Percentiles rank a stretch among this genome's conserved stretches.
phyloP scores from a whole-genome alignment of 257 asterid species.

The Petrea volubilis region DNA sequence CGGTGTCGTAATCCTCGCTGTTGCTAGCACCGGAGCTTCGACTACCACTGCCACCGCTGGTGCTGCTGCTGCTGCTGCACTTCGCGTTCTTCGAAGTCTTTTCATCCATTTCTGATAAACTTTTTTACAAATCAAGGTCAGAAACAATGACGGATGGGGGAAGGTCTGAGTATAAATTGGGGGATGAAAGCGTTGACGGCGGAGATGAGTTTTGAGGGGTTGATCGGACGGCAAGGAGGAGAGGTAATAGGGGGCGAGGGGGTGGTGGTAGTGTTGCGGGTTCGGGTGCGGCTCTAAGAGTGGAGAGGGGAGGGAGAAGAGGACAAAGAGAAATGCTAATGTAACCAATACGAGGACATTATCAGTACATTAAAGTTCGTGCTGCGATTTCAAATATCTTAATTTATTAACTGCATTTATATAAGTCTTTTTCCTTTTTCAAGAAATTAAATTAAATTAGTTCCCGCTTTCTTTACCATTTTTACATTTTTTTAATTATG shows the following conservation, averaged over 20 bases:
- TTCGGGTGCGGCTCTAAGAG: too few relatives aligned
- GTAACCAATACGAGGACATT: background rate
- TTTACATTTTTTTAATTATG: background rate
- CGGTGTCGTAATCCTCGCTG: slow-evolving; percentile 42
- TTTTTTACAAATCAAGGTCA: background rate
- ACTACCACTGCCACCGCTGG: background rate
- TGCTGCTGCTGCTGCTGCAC: background rate
- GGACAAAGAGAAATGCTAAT: background rate
- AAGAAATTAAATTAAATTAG: too few relatives aligned
- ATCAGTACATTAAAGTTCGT: background rate
- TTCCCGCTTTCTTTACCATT: too few relatives aligned
- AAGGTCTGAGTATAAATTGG: too few relatives aligned
- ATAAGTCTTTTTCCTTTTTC: background rate
- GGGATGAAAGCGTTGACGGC: background rate
- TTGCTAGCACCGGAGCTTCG: background rate
- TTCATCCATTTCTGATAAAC: background rate
- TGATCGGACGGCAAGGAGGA: background rate
- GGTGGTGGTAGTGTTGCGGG: background rate
- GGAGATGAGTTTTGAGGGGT: background rate
- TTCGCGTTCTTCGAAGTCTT: background rate
- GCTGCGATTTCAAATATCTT: background rate
- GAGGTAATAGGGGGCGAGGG: background rate
- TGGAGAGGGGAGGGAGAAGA: background rate
- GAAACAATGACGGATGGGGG: too few relatives aligned
- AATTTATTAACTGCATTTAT: background rate